Conservation (phyloP, 1,139 yeast genomes). For the Sugiyamaella japonica region DNA sequence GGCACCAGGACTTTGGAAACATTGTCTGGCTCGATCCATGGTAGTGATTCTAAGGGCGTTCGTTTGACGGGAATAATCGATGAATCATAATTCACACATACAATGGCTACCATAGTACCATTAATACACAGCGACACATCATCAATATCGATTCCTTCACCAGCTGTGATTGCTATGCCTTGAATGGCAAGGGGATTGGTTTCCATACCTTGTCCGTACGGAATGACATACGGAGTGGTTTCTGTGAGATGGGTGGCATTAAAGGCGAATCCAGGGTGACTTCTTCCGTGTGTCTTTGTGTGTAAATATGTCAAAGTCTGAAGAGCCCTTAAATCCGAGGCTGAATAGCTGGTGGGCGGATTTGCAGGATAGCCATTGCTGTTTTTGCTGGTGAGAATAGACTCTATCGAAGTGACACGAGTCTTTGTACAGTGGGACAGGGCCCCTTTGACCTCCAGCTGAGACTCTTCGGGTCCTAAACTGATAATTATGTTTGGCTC, state of each 20-base stretch:
- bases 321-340: constrained; percentile 40
- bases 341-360: constrained; percentile 24
- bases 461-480: constrained; percentile 42
- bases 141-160: constrained; percentile 34
- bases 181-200: constrained; percentile 21
- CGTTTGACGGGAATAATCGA: not conserved
- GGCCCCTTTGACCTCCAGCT: constrained; percentile 17
- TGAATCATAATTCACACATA: constrained; percentile 25
- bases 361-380: not conserved
- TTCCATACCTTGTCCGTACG: constrained; percentile 19
- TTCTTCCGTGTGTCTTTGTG: not conserved
- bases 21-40: constrained; percentile 18
- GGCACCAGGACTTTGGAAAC: constrained; percentile 17
- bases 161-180: constrained; percentile 34
- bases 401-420: constrained; percentile 17
- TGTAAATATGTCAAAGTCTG: constrained; percentile 41
- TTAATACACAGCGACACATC: constrained; percentile 34
- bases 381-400: constrained; percentile 4
- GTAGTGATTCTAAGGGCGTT: constrained; percentile 17
- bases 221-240: constrained; percentile 35
- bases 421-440: constrained; percentile 3
- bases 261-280: constrained; percentile 15
- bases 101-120: constrained; percentile 37
- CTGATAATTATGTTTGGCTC: constrained; percentile 60
- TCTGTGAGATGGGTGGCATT: constrained; percentile 32